A percentile compares a stretch with the other conserved stretches of the same genome.
phyloP scores from a whole-genome alignment of 257 asterid genomes.

The Lantana camara region DNA sequence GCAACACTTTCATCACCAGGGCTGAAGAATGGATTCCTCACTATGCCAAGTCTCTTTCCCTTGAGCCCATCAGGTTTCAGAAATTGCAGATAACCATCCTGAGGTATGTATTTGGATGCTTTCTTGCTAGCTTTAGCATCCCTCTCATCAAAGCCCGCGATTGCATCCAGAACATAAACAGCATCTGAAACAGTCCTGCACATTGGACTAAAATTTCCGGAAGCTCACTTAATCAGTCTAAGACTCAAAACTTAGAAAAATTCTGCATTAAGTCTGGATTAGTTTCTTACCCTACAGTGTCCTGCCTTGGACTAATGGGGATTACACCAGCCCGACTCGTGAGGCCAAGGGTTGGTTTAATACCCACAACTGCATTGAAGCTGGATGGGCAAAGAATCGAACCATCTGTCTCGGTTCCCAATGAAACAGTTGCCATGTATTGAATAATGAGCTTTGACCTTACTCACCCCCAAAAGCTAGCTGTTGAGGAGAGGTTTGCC shows the following conservation, averaged over 20 bases:
- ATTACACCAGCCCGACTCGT: conserved; percentile 56
- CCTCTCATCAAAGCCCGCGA: conserved; percentile 45
- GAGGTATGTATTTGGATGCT: conserved; percentile 43
- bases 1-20: neutral
- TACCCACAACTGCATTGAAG: conserved; percentile 48
- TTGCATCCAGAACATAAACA: conserved; percentile 51
- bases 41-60: conserved; percentile 48
- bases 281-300: conserved; percentile 38
- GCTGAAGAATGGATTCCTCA: conserved; percentile 32
- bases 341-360: conserved; percentile 53
- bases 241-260: neutral
- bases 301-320: conserved; percentile 50
- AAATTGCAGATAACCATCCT: conserved; percentile 46
- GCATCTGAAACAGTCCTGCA: conserved; percentile 56
- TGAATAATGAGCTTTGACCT: too few relatives aligned
- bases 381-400: conserved; percentile 51
- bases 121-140: conserved; percentile 38
- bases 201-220: conserved; percentile 37
- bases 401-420: conserved; percentile 51
- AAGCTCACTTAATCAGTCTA: neutral
- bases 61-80: conserved; percentile 42
- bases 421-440: conserved; percentile 45
- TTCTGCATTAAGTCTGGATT: too few relatives aligned
- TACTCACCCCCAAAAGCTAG: too few relatives aligned
- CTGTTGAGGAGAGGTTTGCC: too few relatives aligned